Conservation (phyloP, 2,329 filamentous ascomycete species). For the Claviceps sp. region DNA sequence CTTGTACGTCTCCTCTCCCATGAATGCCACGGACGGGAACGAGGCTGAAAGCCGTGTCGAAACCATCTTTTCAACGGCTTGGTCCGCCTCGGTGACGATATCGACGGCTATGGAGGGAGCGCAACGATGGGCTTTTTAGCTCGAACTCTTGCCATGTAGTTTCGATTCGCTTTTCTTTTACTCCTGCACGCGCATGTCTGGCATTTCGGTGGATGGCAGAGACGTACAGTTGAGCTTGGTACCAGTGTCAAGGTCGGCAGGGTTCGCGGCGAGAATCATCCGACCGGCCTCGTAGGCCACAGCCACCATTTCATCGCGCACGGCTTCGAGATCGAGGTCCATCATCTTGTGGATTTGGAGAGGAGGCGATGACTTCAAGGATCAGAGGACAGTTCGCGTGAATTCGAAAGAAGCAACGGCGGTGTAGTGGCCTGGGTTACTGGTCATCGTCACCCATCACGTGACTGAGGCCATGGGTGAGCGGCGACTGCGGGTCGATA, state of each 20-base stretch:
- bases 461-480: too few relatives aligned
- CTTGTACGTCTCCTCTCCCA: constrained; percentile 67
- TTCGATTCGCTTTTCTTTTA: background rate
- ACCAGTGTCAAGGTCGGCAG: constrained; percentile 40
- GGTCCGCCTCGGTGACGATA: constrained; percentile 55
- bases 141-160: background rate
- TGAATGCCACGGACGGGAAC: constrained; percentile 48
- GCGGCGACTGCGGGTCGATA: too few relatives aligned
- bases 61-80: constrained; percentile 51
- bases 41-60: constrained; percentile 33
- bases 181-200: background rate
- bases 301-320: constrained; percentile 46
- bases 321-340: constrained; percentile 41
- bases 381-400: too few relatives aligned
- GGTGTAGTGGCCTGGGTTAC: too few relatives aligned
- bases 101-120: constrained; percentile 40
- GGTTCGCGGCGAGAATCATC: constrained; percentile 50
- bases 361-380: background rate
- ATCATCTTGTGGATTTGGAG: background rate
- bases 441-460: too few relatives aligned
- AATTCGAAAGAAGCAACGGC: too few relatives aligned
- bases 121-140: background rate
- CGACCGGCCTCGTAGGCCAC: constrained; percentile 50
- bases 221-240: constrained; percentile 52
- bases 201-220: background rate